Evolutionary conservation across 2,329 filamentous ascomycete genomes (phyloP).

Genomic region (Trichoderma sp.): DNA sequence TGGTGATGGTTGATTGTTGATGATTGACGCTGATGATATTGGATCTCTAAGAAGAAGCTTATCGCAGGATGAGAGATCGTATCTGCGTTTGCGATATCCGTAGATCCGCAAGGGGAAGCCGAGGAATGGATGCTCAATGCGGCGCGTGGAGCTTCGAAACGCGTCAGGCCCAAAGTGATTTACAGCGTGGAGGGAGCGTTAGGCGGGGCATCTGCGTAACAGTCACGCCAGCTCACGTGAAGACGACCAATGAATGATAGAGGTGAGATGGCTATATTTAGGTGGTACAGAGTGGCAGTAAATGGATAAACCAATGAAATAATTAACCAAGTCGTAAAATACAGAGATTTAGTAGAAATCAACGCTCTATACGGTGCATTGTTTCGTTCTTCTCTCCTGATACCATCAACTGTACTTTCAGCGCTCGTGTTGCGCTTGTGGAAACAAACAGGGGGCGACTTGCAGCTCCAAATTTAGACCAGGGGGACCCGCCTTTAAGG

Average conservation of each 20-base stretch:
- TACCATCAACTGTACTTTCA: not conserved
- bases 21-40: too few species aligned
- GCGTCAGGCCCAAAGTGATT: slow-evolving; percentile 9
- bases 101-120: not conserved
- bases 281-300: not conserved
- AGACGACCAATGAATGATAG: not conserved
- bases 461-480: slow-evolving; percentile 17
- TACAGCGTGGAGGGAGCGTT: not conserved
- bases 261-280: not conserved
- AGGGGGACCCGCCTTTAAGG: slow-evolving; percentile 15
- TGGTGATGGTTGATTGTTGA: too few species aligned
- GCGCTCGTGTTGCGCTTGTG: not conserved
- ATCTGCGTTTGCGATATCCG: not conserved
- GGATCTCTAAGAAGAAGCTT: not conserved
- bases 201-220: not conserved
- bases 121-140: slow-evolving; percentile 2
- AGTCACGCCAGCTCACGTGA: slow-evolving; percentile 25
- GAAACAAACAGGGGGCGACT: slow-evolving; percentile 2
- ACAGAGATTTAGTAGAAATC: too few species aligned
- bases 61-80: not conserved
- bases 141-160: slow-evolving; percentile 14
- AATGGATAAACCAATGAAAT: not conserved
- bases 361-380: not conserved
- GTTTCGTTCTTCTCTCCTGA: not conserved
- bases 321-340: not conserved